Conservation (phyloP, 2,329 filamentous ascomycete species). For the Trichoderma sp. region DNA sequence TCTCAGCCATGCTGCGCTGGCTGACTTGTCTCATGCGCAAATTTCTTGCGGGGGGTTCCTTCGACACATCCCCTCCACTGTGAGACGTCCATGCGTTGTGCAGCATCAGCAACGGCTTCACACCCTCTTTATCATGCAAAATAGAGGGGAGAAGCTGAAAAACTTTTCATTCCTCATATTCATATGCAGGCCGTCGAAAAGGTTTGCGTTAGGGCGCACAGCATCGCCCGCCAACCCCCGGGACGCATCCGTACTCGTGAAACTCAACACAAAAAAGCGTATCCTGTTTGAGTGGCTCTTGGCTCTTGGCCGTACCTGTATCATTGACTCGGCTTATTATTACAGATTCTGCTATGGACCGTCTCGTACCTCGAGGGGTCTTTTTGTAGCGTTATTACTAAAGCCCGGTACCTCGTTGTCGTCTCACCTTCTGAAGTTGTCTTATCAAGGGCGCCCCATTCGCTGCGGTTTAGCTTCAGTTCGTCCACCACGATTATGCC, state of each 20-base stretch:
- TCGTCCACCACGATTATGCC: neutral
- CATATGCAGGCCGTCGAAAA: neutral
- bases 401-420: neutral
- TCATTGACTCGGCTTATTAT: neutral
- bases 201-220: neutral
- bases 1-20: constrained; percentile 10
- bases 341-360: neutral
- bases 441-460: constrained; percentile 7
- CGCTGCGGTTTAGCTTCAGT: neutral
- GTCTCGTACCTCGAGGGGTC: neutral
- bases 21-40: constrained; percentile 13
- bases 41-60: neutral
- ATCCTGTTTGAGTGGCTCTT: neutral
- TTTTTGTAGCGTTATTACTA: neutral
- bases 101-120: constrained; percentile 1
- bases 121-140: constrained; percentile 10
- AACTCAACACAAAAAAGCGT: neutral
- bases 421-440: constrained; percentile 13
- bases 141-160: neutral
- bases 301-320: neutral
- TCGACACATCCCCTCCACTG: neutral
- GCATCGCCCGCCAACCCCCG: constrained; percentile 2
- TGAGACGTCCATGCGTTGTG: constrained; percentile 4
- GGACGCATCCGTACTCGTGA: neutral
- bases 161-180: neutral